Base-by-base conservation (phyloP, 108 stramenopile genomes). In the Asterionellopsis glacialis region DNA sequence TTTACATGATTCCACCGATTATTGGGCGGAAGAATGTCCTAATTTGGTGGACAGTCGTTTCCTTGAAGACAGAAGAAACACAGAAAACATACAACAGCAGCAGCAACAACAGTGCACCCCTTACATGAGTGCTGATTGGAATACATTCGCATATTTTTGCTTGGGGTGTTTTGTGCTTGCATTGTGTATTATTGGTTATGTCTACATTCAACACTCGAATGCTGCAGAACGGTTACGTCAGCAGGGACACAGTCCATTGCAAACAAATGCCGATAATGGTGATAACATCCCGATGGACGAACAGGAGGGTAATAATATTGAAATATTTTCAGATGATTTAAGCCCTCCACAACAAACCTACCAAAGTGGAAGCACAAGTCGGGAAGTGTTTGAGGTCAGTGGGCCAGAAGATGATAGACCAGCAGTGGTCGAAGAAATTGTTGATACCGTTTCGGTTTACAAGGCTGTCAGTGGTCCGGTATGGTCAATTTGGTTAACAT, bases 111-210 rank as follows among this genome's bases (percentile, higher is more conserved):
- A 16, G 41, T 54, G 52, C 9, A 26, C 26, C 15, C 25, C 52
- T 22, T 22, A 54, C 11, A 16, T 10, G n/a, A 6, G 19, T 39
- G 40, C 21, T 40, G 78, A 83, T 50, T 64, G 57, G 63, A 75
- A 65, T 23, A 65, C 76, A n/a, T 70, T 79, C 42, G 38, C 33
- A 5, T 83, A 76, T 43, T 83, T 83, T 64, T 21, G 65, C 9
- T 22, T 57, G 47, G 74, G 70, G 6, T 64, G 59, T 28, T 7
- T 70, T 26, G 60, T 83, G 33, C 52, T 83, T 0, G 53, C 51
- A 1, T 15, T 45, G 21, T 83, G 75, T 55, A 25, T 79, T 14
- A 68, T 64, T 0, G 77, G 77, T 11, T 79, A 61, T 63, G 13
- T 16, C 9, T 0, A 33, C 24, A 51, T 82, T n/a, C 24, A 72